Base-by-base conservation (phyloP, 1,284 basidiomycete species). In the Ustilago shanxiensis region DNA sequence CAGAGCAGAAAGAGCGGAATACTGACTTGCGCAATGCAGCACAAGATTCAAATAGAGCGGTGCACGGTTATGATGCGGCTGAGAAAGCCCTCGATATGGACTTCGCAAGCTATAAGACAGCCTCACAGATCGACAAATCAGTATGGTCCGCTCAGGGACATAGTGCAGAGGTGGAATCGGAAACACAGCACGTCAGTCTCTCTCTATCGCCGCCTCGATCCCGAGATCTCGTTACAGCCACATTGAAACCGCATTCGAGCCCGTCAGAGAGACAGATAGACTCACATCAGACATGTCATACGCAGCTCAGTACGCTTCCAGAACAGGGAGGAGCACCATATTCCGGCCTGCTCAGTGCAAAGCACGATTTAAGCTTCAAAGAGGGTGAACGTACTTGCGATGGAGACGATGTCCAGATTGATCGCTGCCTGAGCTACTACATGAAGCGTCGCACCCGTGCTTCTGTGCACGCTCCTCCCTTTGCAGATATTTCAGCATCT, bases 351-450 rank as follows among this genome's bases (percentile, higher is more conserved):
- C 56, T 4, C 14, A 29, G 3, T 31, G n/a, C 10, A 24, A 29
- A 16, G 20, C 41, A 29, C 22, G 24, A 24, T 2, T 28, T 24
- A 16, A 56, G 49, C 29, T 3, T 49, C 6, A 22, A 41, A 1
- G 62, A 65, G 13, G 58, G 33, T 7, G 67, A 60, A 52, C 51
- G 24, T n/a, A 51, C 64, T 7, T 16, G 22, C 20, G 65, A 67
- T 9, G 61, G 29, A 8, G 65, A 61, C n/a, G 70, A 74, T 1
- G 3, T 6, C 2, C 63, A 70, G 41, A 75, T 75, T 20, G 72
- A 75, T 14, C 66, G 72, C 7, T 75, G 72, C 58, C 60, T 75
- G 2, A 75, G 72, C 67, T 75, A 75, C 55, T 75, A 75, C 33
- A 66, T 75, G 53, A 70, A 66, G 35, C 64, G 55, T 14, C 59